Evolutionary conservation across 129 eudicot species (phyloP), one percentile per base, ranked within the genome.

Genomic region (Chrysanthemum lavandulifolium): DNA sequence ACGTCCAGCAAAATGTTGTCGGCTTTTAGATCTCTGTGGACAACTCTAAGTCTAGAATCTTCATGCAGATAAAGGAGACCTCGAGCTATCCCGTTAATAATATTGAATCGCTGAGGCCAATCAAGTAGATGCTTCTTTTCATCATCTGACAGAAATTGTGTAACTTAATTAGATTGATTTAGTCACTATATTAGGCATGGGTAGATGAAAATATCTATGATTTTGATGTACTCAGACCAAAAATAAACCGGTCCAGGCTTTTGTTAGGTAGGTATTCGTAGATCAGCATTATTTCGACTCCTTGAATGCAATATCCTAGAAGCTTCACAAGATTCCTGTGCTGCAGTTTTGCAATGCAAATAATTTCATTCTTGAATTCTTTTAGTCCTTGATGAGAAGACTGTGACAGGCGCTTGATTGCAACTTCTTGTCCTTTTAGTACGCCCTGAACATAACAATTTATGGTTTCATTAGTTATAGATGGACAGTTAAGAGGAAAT

Each of bases 41-140:
- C 58, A 6, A 53, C 58, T 13, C 58, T 53, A 13, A 53, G 15
- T 15, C 74, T 36, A 40, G 84, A 81, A 57, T 81, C 81, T 43
- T 75, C 73, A 50, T 81, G 84, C 52, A 81, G 81, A 76, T 81
- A 81, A 11, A 81, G 77, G 43, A 81, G 74, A 16, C 84, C 84
- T 21, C 78, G 67, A 63, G 85, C 74, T 16, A 81, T 81, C 13
- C 81, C 85, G 27, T 54, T 51, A 7, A 81, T 81, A 16, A 81
- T 81, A 1, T 71, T 61, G 25, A 81, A 76, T 27, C 85, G 78
- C 51, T 75, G 67, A 25, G 81, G 77, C 81, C 85, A 75, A n/a
- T 63, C 50, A 69, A 79, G 74, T 61, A 64, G 8, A 9, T 18
- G 51, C 11, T 61, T 61, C 29, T 40, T 61, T 8, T 5, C 6